Percentiles rank a stretch among this genome's conserved stretches.
These are phyloP conservation scores for Nothomitra cinnamomea DNA, from an alignment of 2,329 filamentous ascomycete genomes.

Conservation along the genomic window DNA sequence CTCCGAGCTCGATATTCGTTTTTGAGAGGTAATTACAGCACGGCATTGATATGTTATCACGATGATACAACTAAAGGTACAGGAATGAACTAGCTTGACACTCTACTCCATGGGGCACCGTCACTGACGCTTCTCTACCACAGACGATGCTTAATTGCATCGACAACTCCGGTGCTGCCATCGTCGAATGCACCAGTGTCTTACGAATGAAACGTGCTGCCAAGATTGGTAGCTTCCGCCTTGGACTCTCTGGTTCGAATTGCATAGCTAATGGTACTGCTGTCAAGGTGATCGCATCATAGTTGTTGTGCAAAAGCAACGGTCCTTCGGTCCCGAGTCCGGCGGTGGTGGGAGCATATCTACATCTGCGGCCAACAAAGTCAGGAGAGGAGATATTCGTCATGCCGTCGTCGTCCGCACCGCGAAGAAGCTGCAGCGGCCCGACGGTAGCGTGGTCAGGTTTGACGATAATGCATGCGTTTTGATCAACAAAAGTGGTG, in stretches of 20 bases:
- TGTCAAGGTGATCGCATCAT: conserved; percentile 83
- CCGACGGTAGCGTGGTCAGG: conserved; percentile 74
- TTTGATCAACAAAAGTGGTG: conserved; percentile 88
- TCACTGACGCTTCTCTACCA: neutral
- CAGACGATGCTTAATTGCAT: conserved; percentile 98
- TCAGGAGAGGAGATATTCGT: conserved; percentile 87
- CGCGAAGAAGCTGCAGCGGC: conserved; percentile 67
- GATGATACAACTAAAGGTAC: conserved; percentile 86
- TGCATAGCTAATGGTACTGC: neutral
- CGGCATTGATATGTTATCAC: conserved; percentile 25
- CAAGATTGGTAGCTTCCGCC: conserved; percentile 57
- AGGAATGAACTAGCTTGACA: neutral
- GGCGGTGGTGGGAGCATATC: conserved; percentile 55
- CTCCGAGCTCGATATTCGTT: too few relatives aligned
- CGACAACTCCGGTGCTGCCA: conserved; percentile 95
- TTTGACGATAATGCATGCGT: conserved; percentile 99
- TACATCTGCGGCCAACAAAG: conserved; percentile 68
- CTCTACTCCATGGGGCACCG: conserved; percentile 9
- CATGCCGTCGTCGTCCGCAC: conserved; percentile 93
- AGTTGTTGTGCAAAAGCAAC: conserved; percentile 93
- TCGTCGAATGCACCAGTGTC: conserved; percentile 92
- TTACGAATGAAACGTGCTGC: conserved; percentile 75
- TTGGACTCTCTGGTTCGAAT: neutral
- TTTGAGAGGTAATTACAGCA: neutral
- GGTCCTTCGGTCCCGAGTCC: conserved; percentile 54